Percentiles rank a stretch among this genome's conserved stretches.
These are phyloP conservation scores for Acephala macrosclerotiorum DNA, from an alignment of 2,329 filamentous ascomycete genomes.

Conservation along the genomic window DNA sequence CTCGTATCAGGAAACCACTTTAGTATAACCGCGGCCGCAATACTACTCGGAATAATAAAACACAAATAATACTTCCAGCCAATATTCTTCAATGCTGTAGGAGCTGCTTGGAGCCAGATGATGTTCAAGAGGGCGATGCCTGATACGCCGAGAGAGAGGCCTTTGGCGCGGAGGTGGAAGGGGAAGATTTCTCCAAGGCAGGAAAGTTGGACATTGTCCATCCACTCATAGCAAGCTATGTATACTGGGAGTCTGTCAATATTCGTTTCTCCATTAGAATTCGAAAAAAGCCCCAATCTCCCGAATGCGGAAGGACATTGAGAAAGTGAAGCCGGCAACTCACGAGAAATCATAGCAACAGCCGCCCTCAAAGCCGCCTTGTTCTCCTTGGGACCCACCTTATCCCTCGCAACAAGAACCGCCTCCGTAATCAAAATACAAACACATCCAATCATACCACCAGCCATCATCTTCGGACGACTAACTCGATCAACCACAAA, in stretches of 20 bases:
- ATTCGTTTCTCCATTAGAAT: no score
- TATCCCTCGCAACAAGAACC: neutral
- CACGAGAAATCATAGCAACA: neutral
- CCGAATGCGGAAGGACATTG: no score
- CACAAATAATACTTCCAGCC: conserved; percentile 27
- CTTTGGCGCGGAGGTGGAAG: conserved; percentile 18
- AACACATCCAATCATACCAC: neutral
- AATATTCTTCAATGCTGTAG: conserved; percentile 31
- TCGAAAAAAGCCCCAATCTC: no score
- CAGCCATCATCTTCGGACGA: neutral
- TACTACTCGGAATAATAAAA: conserved; percentile 13
- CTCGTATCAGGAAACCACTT: conserved; percentile 71
- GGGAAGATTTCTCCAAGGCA: conserved; percentile 21
- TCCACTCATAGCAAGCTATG: neutral
- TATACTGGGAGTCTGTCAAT: neutral
- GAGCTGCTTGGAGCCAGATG: conserved; percentile 20
- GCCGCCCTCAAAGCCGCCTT: neutral
- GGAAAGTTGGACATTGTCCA: neutral
- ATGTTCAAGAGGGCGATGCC: conserved; percentile 5
- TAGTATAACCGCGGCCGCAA: conserved; percentile 57
- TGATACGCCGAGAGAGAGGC: conserved; percentile 18
- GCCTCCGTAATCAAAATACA: neutral
- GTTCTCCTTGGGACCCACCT: neutral
- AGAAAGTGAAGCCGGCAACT: neutral
- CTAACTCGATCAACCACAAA: neutral